Conservation (phyloP, 768 basidiomycete species). For the Lentinula detonsa region DNA sequence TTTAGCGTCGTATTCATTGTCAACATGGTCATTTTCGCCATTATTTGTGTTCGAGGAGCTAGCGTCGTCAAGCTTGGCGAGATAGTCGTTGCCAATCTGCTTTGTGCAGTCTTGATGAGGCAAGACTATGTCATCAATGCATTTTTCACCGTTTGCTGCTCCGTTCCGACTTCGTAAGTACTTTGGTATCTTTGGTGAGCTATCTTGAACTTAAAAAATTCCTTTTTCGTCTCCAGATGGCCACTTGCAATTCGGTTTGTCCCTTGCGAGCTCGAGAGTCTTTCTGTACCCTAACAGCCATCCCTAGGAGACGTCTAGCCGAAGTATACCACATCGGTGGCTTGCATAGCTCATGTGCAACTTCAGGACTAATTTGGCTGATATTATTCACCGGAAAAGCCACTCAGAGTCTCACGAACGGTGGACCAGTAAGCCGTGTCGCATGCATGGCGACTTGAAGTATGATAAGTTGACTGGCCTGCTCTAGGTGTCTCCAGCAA, state of each 20-base stretch:
- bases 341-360: conserved; percentile 53
- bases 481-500: conserved; percentile 35
- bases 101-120: conserved; percentile 40
- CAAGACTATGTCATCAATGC: conserved; percentile 56
- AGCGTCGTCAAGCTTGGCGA: conserved; percentile 31
- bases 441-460: not conserved
- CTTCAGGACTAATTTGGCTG: conserved; percentile 50
- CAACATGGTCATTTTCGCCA: conserved; percentile 49
- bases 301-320: conserved; percentile 37
- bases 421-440: conserved; percentile 24
- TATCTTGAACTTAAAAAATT: not conserved
- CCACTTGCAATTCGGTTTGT: conserved; percentile 36
- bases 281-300: not conserved
- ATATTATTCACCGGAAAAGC: conserved; percentile 43
- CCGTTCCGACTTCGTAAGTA: conserved; percentile 44
- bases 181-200: not conserved
- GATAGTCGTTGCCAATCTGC: conserved; percentile 42
- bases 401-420: conserved; percentile 38
- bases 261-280: not conserved
- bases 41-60: conserved; percentile 25
- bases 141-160: conserved; percentile 47
- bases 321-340: conserved; percentile 58
- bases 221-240: conserved; percentile 29
- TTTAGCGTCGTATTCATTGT: conserved; percentile 53
- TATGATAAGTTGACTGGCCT: conserved; percentile 5